A percentile compares a stretch with the other conserved stretches of the same genome.
Evolutionary conservation across 495 filamentous ascomycete genomes (phyloP).

Genomic region (Daldinia bambusicola): DNA sequence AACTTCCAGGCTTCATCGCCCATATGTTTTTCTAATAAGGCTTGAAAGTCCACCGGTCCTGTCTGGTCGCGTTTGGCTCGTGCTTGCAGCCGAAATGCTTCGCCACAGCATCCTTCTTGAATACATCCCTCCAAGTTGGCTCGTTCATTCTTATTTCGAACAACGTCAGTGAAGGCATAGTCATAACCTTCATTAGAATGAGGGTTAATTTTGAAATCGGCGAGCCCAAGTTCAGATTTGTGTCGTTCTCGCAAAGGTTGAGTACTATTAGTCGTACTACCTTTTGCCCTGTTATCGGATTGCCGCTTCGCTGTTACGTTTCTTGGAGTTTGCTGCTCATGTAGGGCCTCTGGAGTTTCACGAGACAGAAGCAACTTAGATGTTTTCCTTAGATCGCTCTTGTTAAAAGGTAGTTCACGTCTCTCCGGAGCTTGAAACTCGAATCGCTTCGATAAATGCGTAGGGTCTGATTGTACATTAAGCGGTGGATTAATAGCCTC

Average conservation of each 20-base stretch:
- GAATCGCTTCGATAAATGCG: conserved; percentile 25
- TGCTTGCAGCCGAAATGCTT: conserved; percentile 72
- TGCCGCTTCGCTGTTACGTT: conserved; percentile 1
- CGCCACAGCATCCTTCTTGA: conserved; percentile 79
- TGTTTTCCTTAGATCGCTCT: conserved; percentile 12
- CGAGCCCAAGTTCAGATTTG: conserved; percentile 61
- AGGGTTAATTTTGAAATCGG: conserved; percentile 89
- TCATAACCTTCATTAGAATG: conserved; percentile 74
- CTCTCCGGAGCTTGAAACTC: conserved; percentile 29
- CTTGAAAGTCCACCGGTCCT: conserved; percentile 57
- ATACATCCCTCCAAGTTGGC: conserved; percentile 83
- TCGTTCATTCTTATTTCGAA: conserved; percentile 78
- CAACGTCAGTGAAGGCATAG: conserved; percentile 78
- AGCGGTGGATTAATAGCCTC: conserved; percentile 17
- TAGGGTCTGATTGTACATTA: not conserved
- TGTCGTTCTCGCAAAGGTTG: conserved; percentile 62
- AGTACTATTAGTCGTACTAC: not conserved
- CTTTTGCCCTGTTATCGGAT: conserved; percentile 44
- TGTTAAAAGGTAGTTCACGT: conserved; percentile 34
- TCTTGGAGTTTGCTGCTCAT: not conserved
- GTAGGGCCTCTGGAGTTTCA: not conserved
- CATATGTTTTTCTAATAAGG: conserved; percentile 72
- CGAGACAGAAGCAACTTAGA: not conserved
- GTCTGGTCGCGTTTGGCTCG: conserved; percentile 54
- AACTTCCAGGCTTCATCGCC: conserved; percentile 66